These are phyloP conservation scores for Agaricus bisporus DNA, from an alignment of 768 basidiomycete genomes.

Conservation along the genomic window DNA sequence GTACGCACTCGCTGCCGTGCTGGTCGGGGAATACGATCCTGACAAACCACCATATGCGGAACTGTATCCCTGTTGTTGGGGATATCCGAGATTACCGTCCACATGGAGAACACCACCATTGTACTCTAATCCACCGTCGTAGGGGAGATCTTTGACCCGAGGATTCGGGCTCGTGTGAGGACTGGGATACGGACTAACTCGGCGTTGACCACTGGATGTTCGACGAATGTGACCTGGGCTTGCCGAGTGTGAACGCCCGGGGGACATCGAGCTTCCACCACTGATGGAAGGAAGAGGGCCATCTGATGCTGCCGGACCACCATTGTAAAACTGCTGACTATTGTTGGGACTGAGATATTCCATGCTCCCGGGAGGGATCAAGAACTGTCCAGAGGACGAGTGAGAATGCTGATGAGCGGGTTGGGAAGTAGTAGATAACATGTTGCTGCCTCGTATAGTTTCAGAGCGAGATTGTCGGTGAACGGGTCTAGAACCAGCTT, in stretches of 20 bases:
- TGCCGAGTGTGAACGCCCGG: slow-evolving; percentile 12
- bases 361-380: slow-evolving; percentile 12
- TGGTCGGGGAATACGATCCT: slow-evolving; percentile 10
- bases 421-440: background rate
- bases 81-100: background rate
- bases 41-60: slow-evolving; percentile 12
- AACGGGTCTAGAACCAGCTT: slow-evolving; percentile 29
- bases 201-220: slow-evolving; percentile 29
- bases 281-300: slow-evolving; percentile 18
- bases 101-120: slow-evolving; percentile 7
- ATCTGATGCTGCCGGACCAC: slow-evolving; percentile 1
- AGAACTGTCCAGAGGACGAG: slow-evolving; percentile 10
- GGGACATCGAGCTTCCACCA: slow-evolving; percentile 10
- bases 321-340: slow-evolving; percentile 9
- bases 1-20: slow-evolving; percentile 8
- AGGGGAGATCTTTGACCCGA: slow-evolving; percentile 43
- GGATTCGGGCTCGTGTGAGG: slow-evolving; percentile 61
- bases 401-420: slow-evolving; percentile 8
- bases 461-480: slow-evolving; percentile 58
- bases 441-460: slow-evolving; percentile 34
- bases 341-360: slow-evolving; percentile 15
- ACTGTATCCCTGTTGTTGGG: slow-evolving; percentile 6
- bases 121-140: slow-evolving; percentile 14
- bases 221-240: slow-evolving; percentile 31
- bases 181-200: slow-evolving; percentile 61